Conservation (phyloP, 192 early-diverging fungal species). For the Haplosporangium gracile region DNA sequence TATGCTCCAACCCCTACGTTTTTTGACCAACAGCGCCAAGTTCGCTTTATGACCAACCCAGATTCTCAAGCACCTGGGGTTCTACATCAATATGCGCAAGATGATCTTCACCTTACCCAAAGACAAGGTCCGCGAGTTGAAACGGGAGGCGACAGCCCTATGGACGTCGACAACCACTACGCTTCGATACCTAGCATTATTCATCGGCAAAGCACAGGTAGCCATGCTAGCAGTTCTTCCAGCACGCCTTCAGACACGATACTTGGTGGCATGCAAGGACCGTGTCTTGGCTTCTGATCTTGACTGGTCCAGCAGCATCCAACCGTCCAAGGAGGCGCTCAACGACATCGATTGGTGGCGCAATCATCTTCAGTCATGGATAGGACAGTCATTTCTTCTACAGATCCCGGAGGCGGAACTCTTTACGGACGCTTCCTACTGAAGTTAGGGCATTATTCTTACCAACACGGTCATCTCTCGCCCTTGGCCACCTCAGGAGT, state of each 20-base stretch:
- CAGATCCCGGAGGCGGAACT: constrained; percentile 8
- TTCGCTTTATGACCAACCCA: constrained; percentile 3
- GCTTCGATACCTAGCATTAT: neutral
- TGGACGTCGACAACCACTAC: neutral
- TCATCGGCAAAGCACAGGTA: constrained; percentile 7
- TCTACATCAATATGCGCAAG: neutral
- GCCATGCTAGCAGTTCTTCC: constrained; percentile 18
- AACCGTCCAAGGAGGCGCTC: constrained; percentile 1
- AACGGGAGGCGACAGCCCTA: neutral
- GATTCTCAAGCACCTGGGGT: neutral
- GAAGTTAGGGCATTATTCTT: constrained; percentile 8
- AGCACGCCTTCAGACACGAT: neutral
- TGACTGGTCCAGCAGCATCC: constrained; percentile 8
- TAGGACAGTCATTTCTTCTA: neutral
- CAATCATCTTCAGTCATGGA: neutral
- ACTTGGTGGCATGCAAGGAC: constrained; percentile 10
- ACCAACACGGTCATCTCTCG: neutral
- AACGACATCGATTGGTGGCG: constrained; percentile 5
- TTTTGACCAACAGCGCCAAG: constrained; percentile 1
- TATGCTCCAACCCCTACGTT: neutral
- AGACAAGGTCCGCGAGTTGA: neutral
- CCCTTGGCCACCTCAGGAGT: constrained; percentile 1
- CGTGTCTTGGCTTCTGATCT: neutral
- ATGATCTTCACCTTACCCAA: neutral
- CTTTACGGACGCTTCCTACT: constrained; percentile 13